phyloP scores from a whole-genome alignment of 345 rosid species.

The Salix caprea region DNA sequence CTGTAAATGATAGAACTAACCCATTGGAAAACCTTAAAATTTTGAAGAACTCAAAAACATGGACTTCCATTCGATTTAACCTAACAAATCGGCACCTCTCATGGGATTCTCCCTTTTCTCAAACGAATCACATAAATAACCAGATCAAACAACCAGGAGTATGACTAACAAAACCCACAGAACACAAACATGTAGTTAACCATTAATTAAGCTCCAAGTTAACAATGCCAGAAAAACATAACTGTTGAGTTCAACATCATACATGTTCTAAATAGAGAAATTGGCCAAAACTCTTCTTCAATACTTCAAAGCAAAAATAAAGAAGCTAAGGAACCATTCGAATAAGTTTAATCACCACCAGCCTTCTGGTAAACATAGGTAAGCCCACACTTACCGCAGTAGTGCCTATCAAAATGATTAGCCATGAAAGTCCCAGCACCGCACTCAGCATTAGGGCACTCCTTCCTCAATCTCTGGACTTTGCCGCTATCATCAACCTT shows the following conservation, averaged over 20 bases:
- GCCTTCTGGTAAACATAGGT: constrained; percentile 29
- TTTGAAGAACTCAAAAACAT: not conserved
- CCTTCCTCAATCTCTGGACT: constrained; percentile 22
- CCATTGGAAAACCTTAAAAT: not conserved
- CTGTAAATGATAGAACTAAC: not conserved
- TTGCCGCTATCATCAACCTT: constrained; percentile 26
- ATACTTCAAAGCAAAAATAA: not conserved
- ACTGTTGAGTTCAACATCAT: not conserved
- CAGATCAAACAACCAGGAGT: not conserved
- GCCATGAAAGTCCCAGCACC: constrained; percentile 26
- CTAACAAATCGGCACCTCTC: not conserved
- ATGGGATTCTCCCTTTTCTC: not conserved
- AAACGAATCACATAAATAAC: not conserved
- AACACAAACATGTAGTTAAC: not conserved
- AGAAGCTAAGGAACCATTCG: not conserved
- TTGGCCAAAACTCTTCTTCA: not conserved
- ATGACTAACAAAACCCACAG: not conserved
- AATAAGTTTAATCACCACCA: constrained; percentile 7
- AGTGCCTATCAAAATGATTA: constrained; percentile 23
- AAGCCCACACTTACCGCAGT: constrained; percentile 29
- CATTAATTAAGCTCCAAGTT: not conserved
- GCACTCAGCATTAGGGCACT: constrained; percentile 26
- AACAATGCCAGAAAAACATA: not conserved
- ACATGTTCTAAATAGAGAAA: not conserved
- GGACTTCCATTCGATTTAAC: not conserved